These are phyloP conservation scores for Xylaria castorea DNA, from an alignment of 495 filamentous ascomycete species.

Conservation along the genomic window DNA sequence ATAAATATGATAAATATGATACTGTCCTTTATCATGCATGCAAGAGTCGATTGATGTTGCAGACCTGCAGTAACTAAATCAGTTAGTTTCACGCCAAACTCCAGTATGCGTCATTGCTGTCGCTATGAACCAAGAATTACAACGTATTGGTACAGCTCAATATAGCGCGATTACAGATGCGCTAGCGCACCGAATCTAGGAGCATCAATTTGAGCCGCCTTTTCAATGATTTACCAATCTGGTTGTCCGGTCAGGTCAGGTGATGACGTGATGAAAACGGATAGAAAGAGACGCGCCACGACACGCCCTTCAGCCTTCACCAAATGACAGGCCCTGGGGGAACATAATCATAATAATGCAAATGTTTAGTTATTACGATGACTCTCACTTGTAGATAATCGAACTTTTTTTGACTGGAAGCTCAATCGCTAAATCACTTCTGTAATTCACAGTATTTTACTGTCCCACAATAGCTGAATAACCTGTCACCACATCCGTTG, in stretches of 20 bases:
- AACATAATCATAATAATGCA: not conserved
- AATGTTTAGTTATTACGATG: not conserved
- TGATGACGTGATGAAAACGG: conserved; percentile 20
- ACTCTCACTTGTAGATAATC: not conserved
- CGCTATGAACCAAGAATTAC: conserved; percentile 8
- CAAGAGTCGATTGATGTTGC: not conserved
- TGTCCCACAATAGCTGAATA: not conserved
- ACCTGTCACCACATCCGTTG: not conserved
- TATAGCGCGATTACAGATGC: not conserved
- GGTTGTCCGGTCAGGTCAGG: conserved; percentile 23
- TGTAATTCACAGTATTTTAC: not conserved
- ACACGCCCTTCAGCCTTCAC: not conserved
- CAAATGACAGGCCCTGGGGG: not conserved
- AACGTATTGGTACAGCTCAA: not conserved
- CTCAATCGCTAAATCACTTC: not conserved
- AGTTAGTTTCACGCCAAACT: not conserved
- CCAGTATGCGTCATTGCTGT: conserved; percentile 1
- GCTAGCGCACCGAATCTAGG: not conserved
- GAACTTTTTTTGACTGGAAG: not conserved
- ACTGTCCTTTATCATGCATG: not conserved
- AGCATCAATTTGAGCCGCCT: conserved; percentile 20
- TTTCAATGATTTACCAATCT: not conserved
- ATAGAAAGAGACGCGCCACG: not conserved
- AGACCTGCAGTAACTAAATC: conserved; percentile 10
- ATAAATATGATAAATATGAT: not conserved